Evolutionary conservation across 225 moss, liverwort and hornwort species (phyloP), one percentile per base, ranked within the genome.

Genomic region (Physcomitrium patens): DNA sequence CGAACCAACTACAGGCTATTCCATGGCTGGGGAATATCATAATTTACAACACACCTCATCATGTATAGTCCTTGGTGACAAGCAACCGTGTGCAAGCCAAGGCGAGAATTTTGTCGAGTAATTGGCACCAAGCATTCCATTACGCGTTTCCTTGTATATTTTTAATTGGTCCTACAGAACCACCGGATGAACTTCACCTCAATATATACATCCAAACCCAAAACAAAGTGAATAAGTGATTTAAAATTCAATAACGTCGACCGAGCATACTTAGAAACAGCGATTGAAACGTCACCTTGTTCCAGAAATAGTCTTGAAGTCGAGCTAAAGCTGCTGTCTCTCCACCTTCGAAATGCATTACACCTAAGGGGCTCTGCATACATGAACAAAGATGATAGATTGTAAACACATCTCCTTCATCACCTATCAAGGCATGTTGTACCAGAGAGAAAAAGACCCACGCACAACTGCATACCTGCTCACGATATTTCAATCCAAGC

Each of bases 21-120:
- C 7, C 31, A 37, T 4, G 7, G 31, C 54, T 18, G 10, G 17
- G 20, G 24, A 56, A 54, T 41, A 4, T 53, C 46, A 4, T 17
- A 8, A 27, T 23, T 53, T 74, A 49, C 49, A 47, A 46, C 26
- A 44, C 60, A 93, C 99, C 99, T 99, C 93, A 61, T 90, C 95
- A 65, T 92, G 87, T 74, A 99, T 95, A 16, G 90, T 90, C 54
- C 93, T 93, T 65, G 99, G 92, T 15, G 93, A 87, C 24, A 95
- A 81, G 79, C 95, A 95, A 65, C 99, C 99, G 77, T 93, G 89
- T 57, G 99, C 99, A 76, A 99, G 93, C 99, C 99, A 99, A 27
- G 99, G 93, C 53, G 99, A 99, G 59, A 95, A 95, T 67, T 99
- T 99, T 58, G 99, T 99, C 14, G 99, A 99, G 78, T 90, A 99